Evolutionary conservation across 495 filamentous ascomycete genomes (phyloP).

Genomic region (Staphylotrichum tortipilum): DNA sequence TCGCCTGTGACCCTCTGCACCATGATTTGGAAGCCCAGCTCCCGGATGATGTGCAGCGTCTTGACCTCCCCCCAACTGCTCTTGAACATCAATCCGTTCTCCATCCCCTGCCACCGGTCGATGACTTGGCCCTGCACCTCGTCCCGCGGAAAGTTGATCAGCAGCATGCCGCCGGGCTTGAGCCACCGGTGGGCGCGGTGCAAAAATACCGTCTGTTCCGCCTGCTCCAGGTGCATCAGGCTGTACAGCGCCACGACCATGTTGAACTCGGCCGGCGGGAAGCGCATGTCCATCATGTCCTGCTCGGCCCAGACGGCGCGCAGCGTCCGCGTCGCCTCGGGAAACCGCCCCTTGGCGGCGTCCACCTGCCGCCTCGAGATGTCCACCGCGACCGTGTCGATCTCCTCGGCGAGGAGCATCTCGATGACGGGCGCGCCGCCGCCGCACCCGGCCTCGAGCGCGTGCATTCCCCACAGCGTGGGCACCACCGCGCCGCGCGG

Average conservation of each 20-base stretch:
- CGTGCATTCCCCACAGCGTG: neutral
- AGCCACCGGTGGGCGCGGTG: constrained; percentile 21
- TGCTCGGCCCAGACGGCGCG: constrained; percentile 12
- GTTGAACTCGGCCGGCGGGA: constrained; percentile 15
- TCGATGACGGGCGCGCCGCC: constrained; percentile 23
- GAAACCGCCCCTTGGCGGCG: constrained; percentile 13
- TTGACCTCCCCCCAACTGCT: constrained; percentile 26
- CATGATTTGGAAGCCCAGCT: constrained; percentile 19
- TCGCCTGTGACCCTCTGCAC: constrained; percentile 11
- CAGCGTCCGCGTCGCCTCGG: constrained; percentile 3
- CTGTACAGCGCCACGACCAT: constrained; percentile 26
- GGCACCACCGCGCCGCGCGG: neutral
- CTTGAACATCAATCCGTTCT: constrained; percentile 32
- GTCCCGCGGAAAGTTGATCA: constrained; percentile 24
- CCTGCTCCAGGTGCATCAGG: constrained; percentile 30
- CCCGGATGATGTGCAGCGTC: constrained; percentile 16
- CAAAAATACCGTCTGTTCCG: constrained; percentile 29
- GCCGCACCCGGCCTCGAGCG: constrained; percentile 34
- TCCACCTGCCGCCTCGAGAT: constrained; percentile 25
- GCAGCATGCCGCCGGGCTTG: constrained; percentile 23
- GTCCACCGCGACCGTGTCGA: constrained; percentile 25
- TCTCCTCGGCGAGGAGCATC: constrained; percentile 13
- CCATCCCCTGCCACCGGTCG: constrained; percentile 24
- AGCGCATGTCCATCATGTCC: constrained; percentile 28
- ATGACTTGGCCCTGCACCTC: constrained; percentile 12